A percentile compares a stretch with the other conserved stretches of the same genome.
phyloP scores from a whole-genome alignment of 176 grass and related monocot genomes.

The Luzula sylvatica region DNA sequence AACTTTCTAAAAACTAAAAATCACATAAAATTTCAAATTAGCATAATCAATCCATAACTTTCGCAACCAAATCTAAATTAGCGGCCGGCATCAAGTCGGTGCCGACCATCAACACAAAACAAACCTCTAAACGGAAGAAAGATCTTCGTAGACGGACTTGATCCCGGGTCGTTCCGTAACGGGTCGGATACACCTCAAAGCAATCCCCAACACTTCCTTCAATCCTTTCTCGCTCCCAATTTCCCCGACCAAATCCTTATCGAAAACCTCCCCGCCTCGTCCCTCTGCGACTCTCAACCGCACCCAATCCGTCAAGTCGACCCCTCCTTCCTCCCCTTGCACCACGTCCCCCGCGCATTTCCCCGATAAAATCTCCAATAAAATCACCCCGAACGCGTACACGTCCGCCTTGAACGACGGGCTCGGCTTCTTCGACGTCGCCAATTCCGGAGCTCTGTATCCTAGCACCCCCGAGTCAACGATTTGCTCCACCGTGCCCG shows the following conservation, averaged over 20 bases:
- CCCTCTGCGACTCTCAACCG: slow-evolving; percentile 61
- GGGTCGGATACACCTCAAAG: slow-evolving; percentile 75
- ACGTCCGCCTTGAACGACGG: slow-evolving; percentile 87
- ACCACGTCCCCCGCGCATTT: slow-evolving; percentile 61
- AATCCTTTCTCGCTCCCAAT: slow-evolving; percentile 53
- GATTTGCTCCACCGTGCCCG: slow-evolving; percentile 54
- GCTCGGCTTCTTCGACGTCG: slow-evolving; percentile 67
- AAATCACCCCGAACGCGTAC: slow-evolving; percentile 71
- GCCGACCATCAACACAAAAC: slow-evolving; percentile 36
- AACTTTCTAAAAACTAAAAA: no score
- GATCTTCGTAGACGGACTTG: slow-evolving; percentile 93
- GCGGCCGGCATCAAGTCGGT: slow-evolving; percentile 51
- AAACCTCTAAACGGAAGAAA: slow-evolving; percentile 66
- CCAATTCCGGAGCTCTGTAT: slow-evolving; percentile 81
- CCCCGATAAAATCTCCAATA: slow-evolving; percentile 74
- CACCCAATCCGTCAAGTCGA: slow-evolving; percentile 77
- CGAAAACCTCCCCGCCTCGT: slow-evolving; percentile 61
- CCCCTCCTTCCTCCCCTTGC: slow-evolving; percentile 40
- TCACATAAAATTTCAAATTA: no score
- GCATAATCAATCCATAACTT: no score
- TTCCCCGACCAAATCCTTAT: slow-evolving; percentile 48
- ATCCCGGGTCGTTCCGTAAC: slow-evolving; percentile 84
- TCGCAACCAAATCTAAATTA: slow-evolving; percentile 15
- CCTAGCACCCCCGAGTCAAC: slow-evolving; percentile 69
- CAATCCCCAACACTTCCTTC: slow-evolving; percentile 83